phyloP scores from a whole-genome alignment of 2,329 filamentous ascomycete genomes.

The Calonectria crousiana region DNA sequence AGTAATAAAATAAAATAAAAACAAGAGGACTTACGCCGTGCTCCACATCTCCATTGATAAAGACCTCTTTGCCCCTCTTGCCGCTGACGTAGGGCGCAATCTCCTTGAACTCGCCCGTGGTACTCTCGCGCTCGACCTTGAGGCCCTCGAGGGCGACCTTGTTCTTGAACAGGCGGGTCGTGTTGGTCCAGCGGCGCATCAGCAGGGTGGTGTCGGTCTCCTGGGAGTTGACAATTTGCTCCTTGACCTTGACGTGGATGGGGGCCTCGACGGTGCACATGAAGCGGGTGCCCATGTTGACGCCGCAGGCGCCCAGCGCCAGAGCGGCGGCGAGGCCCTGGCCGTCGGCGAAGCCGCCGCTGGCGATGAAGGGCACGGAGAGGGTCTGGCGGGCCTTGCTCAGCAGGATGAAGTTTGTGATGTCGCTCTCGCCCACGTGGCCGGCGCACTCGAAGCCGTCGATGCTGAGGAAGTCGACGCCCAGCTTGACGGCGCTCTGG shows the following conservation, averaged over 20 bases:
- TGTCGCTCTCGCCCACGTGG: slow-evolving; percentile 88
- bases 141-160: slow-evolving; percentile 85
- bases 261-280: slow-evolving; percentile 96
- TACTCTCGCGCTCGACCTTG: slow-evolving; percentile 85
- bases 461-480: slow-evolving; percentile 96
- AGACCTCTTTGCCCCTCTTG: slow-evolving; percentile 90
- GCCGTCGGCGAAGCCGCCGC: slow-evolving; percentile 94
- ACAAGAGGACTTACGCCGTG: slow-evolving; percentile 76
- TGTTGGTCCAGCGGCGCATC: slow-evolving; percentile 93
- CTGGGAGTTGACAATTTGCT: slow-evolving; percentile 86
- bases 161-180: slow-evolving; percentile 88
- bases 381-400: slow-evolving; percentile 87
- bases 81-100: slow-evolving; percentile 90
- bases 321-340: slow-evolving; percentile 92
- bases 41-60: slow-evolving; percentile 90
- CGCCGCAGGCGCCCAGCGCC: slow-evolving; percentile 88
- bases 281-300: slow-evolving; percentile 99
- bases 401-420: slow-evolving; percentile 91
- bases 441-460: slow-evolving; percentile 98
- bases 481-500: slow-evolving; percentile 89
- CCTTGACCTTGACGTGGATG: slow-evolving; percentile 93
- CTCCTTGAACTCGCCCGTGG: slow-evolving; percentile 88
- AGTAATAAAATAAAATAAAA: not conserved
- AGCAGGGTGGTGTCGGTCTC: slow-evolving; percentile 94
- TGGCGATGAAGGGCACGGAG: slow-evolving; percentile 91